These are phyloP conservation scores for Podaxis rugospora DNA, from an alignment of 768 basidiomycete genomes.

Conservation along the genomic window DNA sequence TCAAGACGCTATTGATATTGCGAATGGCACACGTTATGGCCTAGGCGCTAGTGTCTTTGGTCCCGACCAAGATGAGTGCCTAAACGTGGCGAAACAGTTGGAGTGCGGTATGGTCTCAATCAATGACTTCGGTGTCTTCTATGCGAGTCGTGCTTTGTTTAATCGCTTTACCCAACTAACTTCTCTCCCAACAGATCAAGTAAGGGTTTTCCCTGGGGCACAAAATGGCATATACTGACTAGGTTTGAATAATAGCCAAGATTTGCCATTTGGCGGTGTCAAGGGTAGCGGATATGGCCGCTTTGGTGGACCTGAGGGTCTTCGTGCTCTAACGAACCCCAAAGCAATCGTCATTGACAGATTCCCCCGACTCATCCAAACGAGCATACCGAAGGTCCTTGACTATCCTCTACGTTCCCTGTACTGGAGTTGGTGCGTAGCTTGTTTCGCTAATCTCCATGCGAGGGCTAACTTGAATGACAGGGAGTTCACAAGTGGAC, in stretches of 20 bases:
- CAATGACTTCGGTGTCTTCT: conserved; percentile 91
- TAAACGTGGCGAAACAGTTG: conserved; percentile 74
- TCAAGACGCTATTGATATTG: conserved; percentile 82
- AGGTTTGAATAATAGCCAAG: conserved; percentile 48
- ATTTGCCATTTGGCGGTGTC: conserved; percentile 91
- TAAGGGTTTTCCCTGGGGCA: conserved; percentile 27
- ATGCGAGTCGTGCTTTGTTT: conserved; percentile 44
- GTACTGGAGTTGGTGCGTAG: conserved; percentile 65
- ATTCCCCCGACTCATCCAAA: conserved; percentile 80
- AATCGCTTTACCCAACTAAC: conserved; percentile 3
- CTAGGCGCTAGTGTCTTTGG: conserved; percentile 96
- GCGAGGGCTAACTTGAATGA: not conserved
- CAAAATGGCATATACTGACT: not conserved
- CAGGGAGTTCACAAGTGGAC: conserved; percentile 48
- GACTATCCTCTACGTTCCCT: conserved; percentile 84
- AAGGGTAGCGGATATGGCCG: conserved; percentile 93
- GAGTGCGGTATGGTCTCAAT: conserved; percentile 97
- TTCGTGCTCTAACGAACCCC: conserved; percentile 80
- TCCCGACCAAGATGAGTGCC: conserved; percentile 70
- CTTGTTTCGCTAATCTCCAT: not conserved
- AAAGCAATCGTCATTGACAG: conserved; percentile 87
- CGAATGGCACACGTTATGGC: conserved; percentile 85
- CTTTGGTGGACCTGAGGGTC: conserved; percentile 93
- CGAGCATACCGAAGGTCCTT: conserved; percentile 77
- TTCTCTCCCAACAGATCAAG: conserved; percentile 52